These are phyloP conservation scores for Hericium erinaceus DNA, from an alignment of 768 basidiomycete genomes.

Conservation along the genomic window DNA sequence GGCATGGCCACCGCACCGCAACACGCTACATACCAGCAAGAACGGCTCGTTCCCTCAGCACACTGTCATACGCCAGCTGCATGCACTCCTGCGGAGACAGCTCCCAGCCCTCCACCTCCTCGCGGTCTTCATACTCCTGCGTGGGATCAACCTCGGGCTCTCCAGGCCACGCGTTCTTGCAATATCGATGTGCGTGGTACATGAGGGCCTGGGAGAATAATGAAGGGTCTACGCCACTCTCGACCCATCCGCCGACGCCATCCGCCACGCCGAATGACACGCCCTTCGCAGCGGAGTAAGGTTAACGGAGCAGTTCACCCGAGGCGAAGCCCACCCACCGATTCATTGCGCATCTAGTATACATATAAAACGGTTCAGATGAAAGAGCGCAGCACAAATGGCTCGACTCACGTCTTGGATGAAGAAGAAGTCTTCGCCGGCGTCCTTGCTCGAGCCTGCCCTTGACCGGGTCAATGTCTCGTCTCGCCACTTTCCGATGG, in stretches of 20 bases:
- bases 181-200: conserved; percentile 74
- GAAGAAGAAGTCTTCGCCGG: conserved; percentile 59
- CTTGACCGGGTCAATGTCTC: conserved; percentile 42
- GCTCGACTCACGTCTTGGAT: conserved; percentile 52
- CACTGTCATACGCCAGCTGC: conserved; percentile 61
- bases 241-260: conserved; percentile 89
- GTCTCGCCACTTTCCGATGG: conserved; percentile 65
- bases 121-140: conserved; percentile 58
- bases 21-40: conserved; percentile 17
- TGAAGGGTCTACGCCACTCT: conserved; percentile 76
- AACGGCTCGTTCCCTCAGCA: conserved; percentile 54
- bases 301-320: too few relatives aligned
- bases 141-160: conserved; percentile 77
- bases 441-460: conserved; percentile 25
- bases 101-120: conserved; percentile 60
- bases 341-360: conserved; percentile 62
- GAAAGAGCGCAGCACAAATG: not conserved
- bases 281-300: conserved; percentile 35
- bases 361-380: conserved; percentile 3
- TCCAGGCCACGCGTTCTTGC: conserved; percentile 67
- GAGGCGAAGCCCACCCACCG: conserved; percentile 43
- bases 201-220: conserved; percentile 88
- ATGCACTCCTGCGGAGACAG: conserved; percentile 62
- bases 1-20: not conserved
- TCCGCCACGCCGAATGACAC: conserved; percentile 81